These are phyloP conservation scores for Podospora fimiseda DNA, from an alignment of 495 filamentous ascomycete genomes.

Conservation along the genomic window DNA sequence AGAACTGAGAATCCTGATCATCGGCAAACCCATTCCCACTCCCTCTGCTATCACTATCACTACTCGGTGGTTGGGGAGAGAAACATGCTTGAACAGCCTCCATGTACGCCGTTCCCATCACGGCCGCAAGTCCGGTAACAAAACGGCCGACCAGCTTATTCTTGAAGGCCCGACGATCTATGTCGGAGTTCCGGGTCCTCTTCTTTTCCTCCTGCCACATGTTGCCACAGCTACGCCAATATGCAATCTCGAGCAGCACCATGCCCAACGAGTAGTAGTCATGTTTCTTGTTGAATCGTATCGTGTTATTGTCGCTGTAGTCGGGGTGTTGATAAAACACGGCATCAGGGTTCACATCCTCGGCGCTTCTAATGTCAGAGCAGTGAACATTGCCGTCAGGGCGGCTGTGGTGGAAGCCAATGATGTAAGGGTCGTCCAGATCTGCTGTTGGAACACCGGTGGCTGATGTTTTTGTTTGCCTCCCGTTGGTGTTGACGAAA, in stretches of 20 bases:
- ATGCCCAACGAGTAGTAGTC: slow-evolving; percentile 1
- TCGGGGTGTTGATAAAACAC: slow-evolving; percentile 4
- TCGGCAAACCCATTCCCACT: not conserved
- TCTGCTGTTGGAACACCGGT: not conserved
- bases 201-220: not conserved
- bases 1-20: slow-evolving; percentile 2
- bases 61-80: not conserved
- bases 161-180: not conserved
- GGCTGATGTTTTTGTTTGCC: not conserved
- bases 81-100: slow-evolving; percentile 1
- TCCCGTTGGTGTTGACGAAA: not conserved
- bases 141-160: not conserved
- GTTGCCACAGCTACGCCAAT: not conserved
- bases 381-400: not conserved
- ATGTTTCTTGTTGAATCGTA: not conserved
- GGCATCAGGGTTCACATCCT: not conserved
- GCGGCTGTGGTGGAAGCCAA: slow-evolving; percentile 6
- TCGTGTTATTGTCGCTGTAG: not conserved
- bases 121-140: not conserved
- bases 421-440: not conserved
- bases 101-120: slow-evolving; percentile 1
- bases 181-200: not conserved
- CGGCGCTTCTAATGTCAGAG: slow-evolving; percentile 3
- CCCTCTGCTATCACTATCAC: not conserved
- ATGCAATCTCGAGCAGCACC: slow-evolving; percentile 5